A percentile compares a stretch with the other conserved stretches of the same genome.
These are phyloP conservation scores for Diplosphaera chodatii DNA, from an alignment of 139 green algal species.

Conservation along the genomic window DNA sequence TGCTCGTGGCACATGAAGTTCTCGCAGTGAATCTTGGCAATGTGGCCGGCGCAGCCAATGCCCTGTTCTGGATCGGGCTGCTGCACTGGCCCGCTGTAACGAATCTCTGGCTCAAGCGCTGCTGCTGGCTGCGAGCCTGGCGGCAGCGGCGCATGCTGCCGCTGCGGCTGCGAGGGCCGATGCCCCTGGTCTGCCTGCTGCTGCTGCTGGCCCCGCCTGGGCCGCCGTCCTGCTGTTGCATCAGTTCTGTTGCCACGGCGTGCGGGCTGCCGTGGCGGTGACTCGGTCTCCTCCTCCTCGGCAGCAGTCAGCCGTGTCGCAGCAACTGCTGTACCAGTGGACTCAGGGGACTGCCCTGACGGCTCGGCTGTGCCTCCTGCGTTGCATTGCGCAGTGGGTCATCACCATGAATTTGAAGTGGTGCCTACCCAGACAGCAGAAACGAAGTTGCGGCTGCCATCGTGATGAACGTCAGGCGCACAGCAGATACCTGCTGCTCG, in stretches of 20 bases:
- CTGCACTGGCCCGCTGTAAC: background rate
- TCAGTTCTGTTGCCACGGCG: too few relatives aligned
- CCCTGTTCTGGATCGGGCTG: background rate
- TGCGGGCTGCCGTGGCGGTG: too few relatives aligned
- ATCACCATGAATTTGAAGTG: too few relatives aligned
- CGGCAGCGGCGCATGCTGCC: too few relatives aligned
- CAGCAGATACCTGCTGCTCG: background rate
- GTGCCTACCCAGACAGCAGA: too few relatives aligned
- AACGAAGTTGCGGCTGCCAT: too few relatives aligned
- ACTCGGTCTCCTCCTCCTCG: background rate
- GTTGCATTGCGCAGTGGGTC: too few relatives aligned
- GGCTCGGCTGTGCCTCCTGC: background rate
- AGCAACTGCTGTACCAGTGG: background rate
- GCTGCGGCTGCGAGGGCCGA: background rate
- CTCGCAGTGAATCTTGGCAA: constrained; percentile 29
- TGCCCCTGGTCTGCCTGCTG: too few relatives aligned
- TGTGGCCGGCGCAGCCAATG: background rate
- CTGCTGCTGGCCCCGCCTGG: background rate
- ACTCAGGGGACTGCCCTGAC: background rate
- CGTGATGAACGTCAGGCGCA: too few relatives aligned
- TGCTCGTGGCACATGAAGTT: constrained; percentile 81
- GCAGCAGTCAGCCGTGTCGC: too few relatives aligned
- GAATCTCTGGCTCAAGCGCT: background rate
- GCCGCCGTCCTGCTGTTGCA: too few relatives aligned
- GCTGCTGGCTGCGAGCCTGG: background rate